Evolutionary conservation across 768 basidiomycete species (phyloP), one percentile per base, ranked within the genome.

Genomic region (Lyophyllum semitale): DNA sequence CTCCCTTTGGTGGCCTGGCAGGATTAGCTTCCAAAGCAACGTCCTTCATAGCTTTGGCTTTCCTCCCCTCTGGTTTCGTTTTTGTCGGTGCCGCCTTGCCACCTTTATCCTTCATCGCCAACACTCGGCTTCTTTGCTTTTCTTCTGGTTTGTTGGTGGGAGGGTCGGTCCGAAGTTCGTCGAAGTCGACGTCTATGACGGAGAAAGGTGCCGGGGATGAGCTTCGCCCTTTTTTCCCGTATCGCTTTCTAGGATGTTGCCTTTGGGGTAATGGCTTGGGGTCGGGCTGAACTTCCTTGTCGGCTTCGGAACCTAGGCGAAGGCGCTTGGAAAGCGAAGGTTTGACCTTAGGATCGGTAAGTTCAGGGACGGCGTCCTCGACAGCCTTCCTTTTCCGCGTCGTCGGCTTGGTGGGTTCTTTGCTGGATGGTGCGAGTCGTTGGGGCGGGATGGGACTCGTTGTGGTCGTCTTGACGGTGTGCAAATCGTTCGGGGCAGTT

Each of bases 141-240:
- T 46, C 48, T 17, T 48, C 32, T 17, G 33, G 26, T 25, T 25
- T 48, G 20, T 5, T 42, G 41, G 35, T 22, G 29, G 38, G 18
- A 42, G 44, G 11, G 46, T 54, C 38, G 15, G 60, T 38, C 23
- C 72, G 70, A 43, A 70, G 63, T 44, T 69, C 68, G 43, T 76
- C 73, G 35, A 68, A 70, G 52, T 75, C 67, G 32, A 71, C 51
- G 5, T 51, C 54, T 1, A 48, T 45, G 49, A 35, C 49, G 17
- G 49, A 48, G 13, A 53, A 13, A 30, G 46, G 51, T 3, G 35
- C 38, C 18, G 73, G 67, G 26, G 76, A 72, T 6, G 74, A 68
- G 23, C 61, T 59, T 32, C 71, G 70, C 17, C 61, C 67, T 59
- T 71, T 73, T 58, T 68, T 72, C 2, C 65, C 65, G 54, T 68